phyloP scores from a whole-genome alignment of 1,284 basidiomycete genomes.

The Rhizoctonia solani region DNA sequence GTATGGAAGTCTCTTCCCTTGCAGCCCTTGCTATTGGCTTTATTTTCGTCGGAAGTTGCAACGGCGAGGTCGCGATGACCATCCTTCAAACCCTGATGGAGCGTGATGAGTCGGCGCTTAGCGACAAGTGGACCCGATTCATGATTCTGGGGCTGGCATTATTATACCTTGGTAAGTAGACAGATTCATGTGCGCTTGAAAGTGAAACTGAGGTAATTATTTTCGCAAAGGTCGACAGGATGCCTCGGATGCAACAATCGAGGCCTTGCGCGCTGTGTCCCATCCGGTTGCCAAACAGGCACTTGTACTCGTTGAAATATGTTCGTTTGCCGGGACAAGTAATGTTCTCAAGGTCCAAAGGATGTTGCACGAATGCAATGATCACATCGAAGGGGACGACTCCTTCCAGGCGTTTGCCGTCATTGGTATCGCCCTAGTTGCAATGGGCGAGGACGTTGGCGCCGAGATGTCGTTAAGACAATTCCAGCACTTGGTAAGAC shows the following conservation, averaged over 20 bases:
- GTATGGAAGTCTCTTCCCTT: slow-evolving; percentile 90
- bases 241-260: slow-evolving; percentile 91
- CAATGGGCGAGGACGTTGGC: slow-evolving; percentile 99
- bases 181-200: not conserved
- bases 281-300: slow-evolving; percentile 91
- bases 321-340: slow-evolving; percentile 93
- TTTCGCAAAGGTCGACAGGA: slow-evolving; percentile 75
- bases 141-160: slow-evolving; percentile 89
- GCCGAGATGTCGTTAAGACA: slow-evolving; percentile 95
- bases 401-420: slow-evolving; percentile 94
- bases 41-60: slow-evolving; percentile 93
- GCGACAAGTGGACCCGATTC: slow-evolving; percentile 93
- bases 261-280: slow-evolving; percentile 93
- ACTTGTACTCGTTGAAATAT: slow-evolving; percentile 91
- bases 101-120: slow-evolving; percentile 72
- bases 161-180: slow-evolving; percentile 79
- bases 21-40: slow-evolving; percentile 91
- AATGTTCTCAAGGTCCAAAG: slow-evolving; percentile 94
- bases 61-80: slow-evolving; percentile 89
- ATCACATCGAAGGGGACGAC: slow-evolving; percentile 83
- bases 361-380: slow-evolving; percentile 92
- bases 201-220: not conserved
- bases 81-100: slow-evolving; percentile 96
- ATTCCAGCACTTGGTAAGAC: slow-evolving; percentile 87
- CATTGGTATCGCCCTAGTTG: slow-evolving; percentile 90